Conservation (phyloP, 2,329 filamentous ascomycete genomes). For the Dactylellina leptospora region DNA sequence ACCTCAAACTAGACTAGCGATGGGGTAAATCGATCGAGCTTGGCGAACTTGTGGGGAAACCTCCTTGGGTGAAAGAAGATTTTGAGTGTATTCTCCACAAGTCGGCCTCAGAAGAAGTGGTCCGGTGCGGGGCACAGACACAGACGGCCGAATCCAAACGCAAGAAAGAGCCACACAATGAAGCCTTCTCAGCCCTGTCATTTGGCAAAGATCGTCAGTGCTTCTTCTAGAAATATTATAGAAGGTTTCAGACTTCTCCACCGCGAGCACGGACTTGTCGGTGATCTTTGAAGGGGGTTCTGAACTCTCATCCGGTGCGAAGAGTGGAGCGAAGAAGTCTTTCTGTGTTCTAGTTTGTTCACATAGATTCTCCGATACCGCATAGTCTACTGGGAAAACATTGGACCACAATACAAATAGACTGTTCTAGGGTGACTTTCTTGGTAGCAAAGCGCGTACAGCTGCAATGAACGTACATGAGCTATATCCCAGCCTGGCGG, state of each 20-base stretch:
- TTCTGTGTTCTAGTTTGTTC: no score
- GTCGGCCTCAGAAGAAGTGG: slow-evolving; percentile 3
- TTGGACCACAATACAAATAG: slow-evolving; percentile 20
- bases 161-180: slow-evolving; percentile 32
- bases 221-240: slow-evolving; percentile 48
- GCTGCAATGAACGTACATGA: slow-evolving; percentile 46
- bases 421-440: slow-evolving; percentile 15
- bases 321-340: no score
- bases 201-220: slow-evolving; percentile 44
- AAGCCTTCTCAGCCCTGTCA: slow-evolving; percentile 52
- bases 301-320: no score
- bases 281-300: slow-evolving; percentile 4
- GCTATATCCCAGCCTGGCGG: slow-evolving; percentile 51
- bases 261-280: slow-evolving; percentile 25
- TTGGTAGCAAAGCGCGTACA: slow-evolving; percentile 31
- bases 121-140: slow-evolving; percentile 50
- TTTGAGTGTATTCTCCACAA: slow-evolving; percentile 25
- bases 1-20: slow-evolving; percentile 22
- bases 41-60: slow-evolving; percentile 45
- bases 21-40: slow-evolving; percentile 49
- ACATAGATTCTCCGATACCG: slow-evolving; percentile 37
- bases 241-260: slow-evolving; percentile 52
- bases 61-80: slow-evolving; percentile 11
- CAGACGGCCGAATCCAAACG: slow-evolving; percentile 26
- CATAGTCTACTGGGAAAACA: not conserved